A percentile compares a stretch with the other conserved stretches of the same genome.
Conservation (phyloP, 2,329 filamentous ascomycete genomes). For the Cladophialophora chaetospira region DNA sequence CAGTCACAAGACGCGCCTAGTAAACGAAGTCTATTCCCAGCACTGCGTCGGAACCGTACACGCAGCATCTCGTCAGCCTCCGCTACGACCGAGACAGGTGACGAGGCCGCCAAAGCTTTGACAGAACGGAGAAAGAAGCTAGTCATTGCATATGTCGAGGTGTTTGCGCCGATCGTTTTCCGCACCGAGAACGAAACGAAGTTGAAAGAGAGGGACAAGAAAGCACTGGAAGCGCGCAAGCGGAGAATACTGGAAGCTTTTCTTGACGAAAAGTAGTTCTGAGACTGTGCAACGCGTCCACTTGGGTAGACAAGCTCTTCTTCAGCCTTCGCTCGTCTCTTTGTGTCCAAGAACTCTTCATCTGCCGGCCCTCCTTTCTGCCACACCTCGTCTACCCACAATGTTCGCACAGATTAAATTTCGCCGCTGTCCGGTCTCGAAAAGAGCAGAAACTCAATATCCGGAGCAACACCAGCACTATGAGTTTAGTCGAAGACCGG, state of each 20-base stretch:
- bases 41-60: slow-evolving; percentile 21
- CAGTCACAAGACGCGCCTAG: slow-evolving; percentile 9
- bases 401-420: no score
- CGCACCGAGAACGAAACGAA: slow-evolving; percentile 24
- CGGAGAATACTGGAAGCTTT: slow-evolving; percentile 29
- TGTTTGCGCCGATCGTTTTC: slow-evolving; percentile 31
- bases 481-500: no score
- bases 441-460: no score
- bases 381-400: no score
- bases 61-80: slow-evolving; percentile 21
- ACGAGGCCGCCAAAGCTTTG: neutral
- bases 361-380: no score
- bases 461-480: no score
- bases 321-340: no score
- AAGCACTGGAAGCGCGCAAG: slow-evolving; percentile 27
- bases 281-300: neutral
- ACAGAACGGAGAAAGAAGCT: slow-evolving; percentile 22
- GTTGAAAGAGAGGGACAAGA: slow-evolving; percentile 31
- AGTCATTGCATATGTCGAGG: slow-evolving; percentile 23
- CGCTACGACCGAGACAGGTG: slow-evolving; percentile 4
- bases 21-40: slow-evolving; percentile 26
- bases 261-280: slow-evolving; percentile 14
- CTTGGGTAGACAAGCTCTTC: slow-evolving; percentile 3
- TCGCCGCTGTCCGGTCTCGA: no score
- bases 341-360: no score